phyloP scores from a whole-genome alignment of 2,329 filamentous ascomycete genomes.

The Penicillium sp. region DNA sequence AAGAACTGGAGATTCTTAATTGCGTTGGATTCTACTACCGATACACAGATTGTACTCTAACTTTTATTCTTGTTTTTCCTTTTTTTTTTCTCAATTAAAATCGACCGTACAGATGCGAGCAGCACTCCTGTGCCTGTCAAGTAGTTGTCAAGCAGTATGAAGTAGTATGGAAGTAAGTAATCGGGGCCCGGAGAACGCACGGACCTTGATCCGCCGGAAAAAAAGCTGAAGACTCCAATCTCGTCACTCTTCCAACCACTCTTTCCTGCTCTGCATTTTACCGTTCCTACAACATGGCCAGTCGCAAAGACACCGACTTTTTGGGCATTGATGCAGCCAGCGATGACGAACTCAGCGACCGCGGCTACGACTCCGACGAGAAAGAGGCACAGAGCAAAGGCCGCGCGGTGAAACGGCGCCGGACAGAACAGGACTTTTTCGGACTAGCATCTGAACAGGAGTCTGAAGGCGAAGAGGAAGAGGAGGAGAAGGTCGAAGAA shows the following conservation, averaged over 20 bases:
- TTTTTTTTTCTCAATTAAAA: neutral
- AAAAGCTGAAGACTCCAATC: slow-evolving; percentile 13
- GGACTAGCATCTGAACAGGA: slow-evolving; percentile 49
- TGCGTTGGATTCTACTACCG: neutral
- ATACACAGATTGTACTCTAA: neutral
- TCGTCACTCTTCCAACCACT: neutral
- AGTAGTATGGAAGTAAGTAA: no score
- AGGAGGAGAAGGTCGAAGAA: slow-evolving; percentile 20
- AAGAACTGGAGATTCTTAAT: no score
- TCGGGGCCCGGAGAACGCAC: no score
- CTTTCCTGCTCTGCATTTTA: neutral
- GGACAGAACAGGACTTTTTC: slow-evolving; percentile 25
- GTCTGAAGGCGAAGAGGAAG: slow-evolving; percentile 14
- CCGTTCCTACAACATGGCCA: slow-evolving; percentile 31
- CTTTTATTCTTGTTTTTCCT: neutral
- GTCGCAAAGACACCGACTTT: slow-evolving; percentile 41
- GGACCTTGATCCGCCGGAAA: slow-evolving; percentile 17
- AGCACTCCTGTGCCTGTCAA: neutral
- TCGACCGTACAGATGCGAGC: no score
- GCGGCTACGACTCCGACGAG: slow-evolving; percentile 48
- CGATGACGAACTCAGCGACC: slow-evolving; percentile 40
- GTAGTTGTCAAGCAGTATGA: no score
- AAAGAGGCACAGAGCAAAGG: slow-evolving; percentile 41
- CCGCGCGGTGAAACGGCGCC: slow-evolving; percentile 33
- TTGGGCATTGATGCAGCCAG: slow-evolving; percentile 37